Base-by-base conservation (phyloP, 208 protist species). In the Wallacemonas sp. region DNA sequence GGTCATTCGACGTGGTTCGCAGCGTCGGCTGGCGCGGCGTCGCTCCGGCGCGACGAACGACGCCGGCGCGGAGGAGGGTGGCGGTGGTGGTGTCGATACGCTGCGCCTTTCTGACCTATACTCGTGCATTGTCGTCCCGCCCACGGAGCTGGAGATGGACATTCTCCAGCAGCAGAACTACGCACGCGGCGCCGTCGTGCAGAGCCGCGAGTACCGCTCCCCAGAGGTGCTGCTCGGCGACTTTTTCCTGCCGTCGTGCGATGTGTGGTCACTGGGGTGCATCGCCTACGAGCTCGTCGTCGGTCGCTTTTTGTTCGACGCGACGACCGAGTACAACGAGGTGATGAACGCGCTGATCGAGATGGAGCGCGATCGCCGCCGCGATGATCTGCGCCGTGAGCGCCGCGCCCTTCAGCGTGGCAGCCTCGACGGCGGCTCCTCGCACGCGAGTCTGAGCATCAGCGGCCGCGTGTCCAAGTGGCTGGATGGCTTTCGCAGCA, bases 191-290 rank as follows among this genome's bases (percentile, higher is more conserved):
- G 64, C 64, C 44, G 61, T 69, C 22, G 54, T 93, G n/a, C 89
- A 93, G 55, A 91, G 82, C 29, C 77, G 89, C 25, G 81, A 93
- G 67, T 95, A 95, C 72, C 86, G 89, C 46, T 49, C 82, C 0
- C 89, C 87, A 4, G 89, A 95, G 67, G 76, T 90, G 14, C 69
- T 95, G 45, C 79, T 95, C 11, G 88, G 88, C 26, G 57, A 82
- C 31, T 74, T 91, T 23, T 77, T 78, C 57, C 63, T 76, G 38
- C 71, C 80, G 26, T 76, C 79, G 14, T 77, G 86, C 25, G 89
- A 95, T 63, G 64, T 95, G 20, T 95, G 89, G 89, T 89, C 80
- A 3, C 32, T 95, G 0, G 89, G 75, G 20, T 95, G 89, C 70
- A 77, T 91, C 42, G 82, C 88, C 8, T 95, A 87, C 76, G 89